phyloP scores from a whole-genome alignment of 768 basidiomycete species.

The Xerocomellus dryophilus region DNA sequence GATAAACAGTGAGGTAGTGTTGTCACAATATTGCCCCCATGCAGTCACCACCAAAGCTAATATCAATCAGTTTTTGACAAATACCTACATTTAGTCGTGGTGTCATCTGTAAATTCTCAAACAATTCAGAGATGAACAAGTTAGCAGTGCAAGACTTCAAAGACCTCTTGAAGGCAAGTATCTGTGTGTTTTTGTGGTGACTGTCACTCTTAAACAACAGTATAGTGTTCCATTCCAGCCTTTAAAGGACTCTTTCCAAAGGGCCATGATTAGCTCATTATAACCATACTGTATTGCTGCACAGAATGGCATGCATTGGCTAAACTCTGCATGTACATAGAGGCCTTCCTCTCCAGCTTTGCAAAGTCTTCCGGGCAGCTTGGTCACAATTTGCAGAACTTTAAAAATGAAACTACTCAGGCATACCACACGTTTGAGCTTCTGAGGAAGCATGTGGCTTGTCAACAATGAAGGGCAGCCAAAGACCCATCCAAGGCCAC shows the following conservation, averaged over 20 bases:
- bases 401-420: constrained; percentile 18
- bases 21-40: neutral
- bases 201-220: neutral
- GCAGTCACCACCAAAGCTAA: neutral
- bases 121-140: constrained; percentile 24
- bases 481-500: neutral
- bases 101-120: constrained; percentile 21
- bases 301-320: constrained; percentile 36
- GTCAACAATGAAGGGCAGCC: neutral
- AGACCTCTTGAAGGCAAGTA: constrained; percentile 23
- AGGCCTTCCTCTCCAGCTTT: constrained; percentile 20
- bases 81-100: constrained; percentile 25
- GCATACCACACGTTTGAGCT: constrained; percentile 31
- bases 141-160: constrained; percentile 26
- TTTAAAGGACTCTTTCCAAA: constrained; percentile 37
- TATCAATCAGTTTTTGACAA: constrained; percentile 4
- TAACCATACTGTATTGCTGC: constrained; percentile 25
- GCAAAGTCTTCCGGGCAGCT: constrained; percentile 14
- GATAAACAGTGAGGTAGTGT: constrained; percentile 20
- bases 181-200: neutral
- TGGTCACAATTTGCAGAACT: constrained; percentile 21
- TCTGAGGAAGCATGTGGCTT: constrained; percentile 25
- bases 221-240: constrained; percentile 32
- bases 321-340: constrained; percentile 34
- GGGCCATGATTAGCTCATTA: constrained; percentile 19